phyloP scores from a whole-genome alignment of 768 basidiomycete genomes.

The Tephrocybe rancida region DNA sequence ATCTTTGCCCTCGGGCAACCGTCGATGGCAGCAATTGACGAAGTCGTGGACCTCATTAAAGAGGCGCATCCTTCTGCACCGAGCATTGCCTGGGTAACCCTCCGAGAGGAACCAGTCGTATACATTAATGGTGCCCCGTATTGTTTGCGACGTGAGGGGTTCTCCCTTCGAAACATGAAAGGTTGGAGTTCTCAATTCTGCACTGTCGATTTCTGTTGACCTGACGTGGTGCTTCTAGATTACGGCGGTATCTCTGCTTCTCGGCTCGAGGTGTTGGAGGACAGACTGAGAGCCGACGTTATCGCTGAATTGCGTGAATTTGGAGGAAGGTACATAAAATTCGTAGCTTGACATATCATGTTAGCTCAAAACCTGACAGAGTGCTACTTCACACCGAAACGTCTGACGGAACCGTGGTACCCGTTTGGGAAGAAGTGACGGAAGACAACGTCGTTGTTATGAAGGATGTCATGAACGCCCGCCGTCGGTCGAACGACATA shows the following conservation, averaged over 20 bases:
- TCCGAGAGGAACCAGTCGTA: conserved; percentile 91
- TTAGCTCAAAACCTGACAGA: conserved; percentile 34
- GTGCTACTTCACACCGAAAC: conserved; percentile 91
- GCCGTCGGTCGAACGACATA: conserved; percentile 46
- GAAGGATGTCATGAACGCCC: conserved; percentile 83
- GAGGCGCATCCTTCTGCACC: conserved; percentile 58
- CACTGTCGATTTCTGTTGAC: background rate
- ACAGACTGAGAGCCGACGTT: conserved; percentile 87
- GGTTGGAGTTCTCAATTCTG: conserved; percentile 36
- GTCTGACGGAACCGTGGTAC: conserved; percentile 83
- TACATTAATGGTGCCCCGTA: conserved; percentile 94
- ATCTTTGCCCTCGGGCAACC: conserved; percentile 96
- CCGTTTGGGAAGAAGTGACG: conserved; percentile 92
- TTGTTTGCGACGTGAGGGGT: conserved; percentile 83
- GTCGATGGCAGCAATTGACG: conserved; percentile 81
- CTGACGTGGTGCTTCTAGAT: conserved; percentile 46
- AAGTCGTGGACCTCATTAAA: conserved; percentile 71
- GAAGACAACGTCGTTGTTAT: conserved; percentile 74
- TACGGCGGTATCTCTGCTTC: conserved; percentile 94
- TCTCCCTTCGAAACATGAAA: conserved; percentile 94
- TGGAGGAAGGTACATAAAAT: conserved; percentile 68
- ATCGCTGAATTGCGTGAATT: conserved; percentile 80
- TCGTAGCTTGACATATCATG: background rate
- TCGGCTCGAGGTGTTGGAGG: conserved; percentile 88
- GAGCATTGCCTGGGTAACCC: conserved; percentile 84